phyloP scores from a whole-genome alignment of 1,284 basidiomycete genomes.

The Naganishia liquefaciens region DNA sequence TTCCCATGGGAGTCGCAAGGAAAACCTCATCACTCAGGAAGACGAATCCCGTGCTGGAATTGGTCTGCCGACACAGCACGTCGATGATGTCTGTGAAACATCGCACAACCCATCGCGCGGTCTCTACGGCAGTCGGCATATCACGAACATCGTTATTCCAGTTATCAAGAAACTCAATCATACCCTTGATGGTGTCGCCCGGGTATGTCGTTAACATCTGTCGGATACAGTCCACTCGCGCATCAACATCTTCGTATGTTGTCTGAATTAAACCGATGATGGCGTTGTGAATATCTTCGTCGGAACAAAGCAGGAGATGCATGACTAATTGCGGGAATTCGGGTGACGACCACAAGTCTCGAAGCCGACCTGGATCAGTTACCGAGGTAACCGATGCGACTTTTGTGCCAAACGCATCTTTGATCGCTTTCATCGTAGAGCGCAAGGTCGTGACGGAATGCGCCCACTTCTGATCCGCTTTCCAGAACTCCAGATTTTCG shows the following conservation, averaged over 20 bases:
- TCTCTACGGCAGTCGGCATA: constrained; percentile 65
- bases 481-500: constrained; percentile 43
- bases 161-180: constrained; percentile 65
- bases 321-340: constrained; percentile 63
- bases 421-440: constrained; percentile 60
- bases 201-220: constrained; percentile 69
- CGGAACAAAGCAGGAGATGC: constrained; percentile 75
- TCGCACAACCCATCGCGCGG: constrained; percentile 82
- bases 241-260: constrained; percentile 82
- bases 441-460: constrained; percentile 59
- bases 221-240: constrained; percentile 79
- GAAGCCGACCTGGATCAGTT: constrained; percentile 57
- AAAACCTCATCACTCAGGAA: constrained; percentile 65
- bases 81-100: constrained; percentile 90
- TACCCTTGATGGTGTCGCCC: constrained; percentile 65
- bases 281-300: constrained; percentile 68
- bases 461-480: constrained; percentile 48
- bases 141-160: constrained; percentile 66
- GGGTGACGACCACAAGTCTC: constrained; percentile 60
- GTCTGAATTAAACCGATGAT: constrained; percentile 74
- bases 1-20: constrained; percentile 42
- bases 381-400: constrained; percentile 65
- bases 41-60: constrained; percentile 50
- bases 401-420: constrained; percentile 64
- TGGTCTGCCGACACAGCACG: constrained; percentile 65